These are phyloP conservation scores for Didymella pinodella DNA, from an alignment of 2,329 filamentous ascomycete genomes.

Conservation along the genomic window DNA sequence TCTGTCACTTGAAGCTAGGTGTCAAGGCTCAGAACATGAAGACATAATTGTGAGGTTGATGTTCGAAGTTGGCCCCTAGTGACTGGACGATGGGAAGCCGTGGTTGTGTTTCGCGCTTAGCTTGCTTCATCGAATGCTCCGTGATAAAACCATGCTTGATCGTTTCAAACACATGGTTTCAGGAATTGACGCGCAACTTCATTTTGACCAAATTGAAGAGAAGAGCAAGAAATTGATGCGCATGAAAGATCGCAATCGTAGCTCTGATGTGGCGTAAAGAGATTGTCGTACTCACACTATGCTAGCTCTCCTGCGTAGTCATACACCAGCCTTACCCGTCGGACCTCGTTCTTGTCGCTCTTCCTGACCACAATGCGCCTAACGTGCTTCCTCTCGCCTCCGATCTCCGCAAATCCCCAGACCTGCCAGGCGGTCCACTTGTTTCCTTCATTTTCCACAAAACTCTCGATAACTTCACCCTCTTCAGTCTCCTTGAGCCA, in stretches of 20 bases:
- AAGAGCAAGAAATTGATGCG: background rate
- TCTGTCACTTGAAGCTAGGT: constrained; percentile 11
- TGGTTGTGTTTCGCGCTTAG: constrained; percentile 21
- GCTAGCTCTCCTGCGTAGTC: constrained; percentile 42
- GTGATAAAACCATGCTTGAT: constrained; percentile 12
- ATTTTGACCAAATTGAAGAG: background rate
- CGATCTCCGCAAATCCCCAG: constrained; percentile 46
- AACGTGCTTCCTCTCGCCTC: constrained; percentile 42
- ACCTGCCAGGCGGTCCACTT: constrained; percentile 50
- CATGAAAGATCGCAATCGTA: background rate
- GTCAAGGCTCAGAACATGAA: constrained; percentile 13
- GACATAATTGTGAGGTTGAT: constrained; percentile 16
- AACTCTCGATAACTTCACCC: constrained; percentile 47
- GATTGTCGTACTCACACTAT: constrained; percentile 2
- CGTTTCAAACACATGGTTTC: constrained; percentile 19
- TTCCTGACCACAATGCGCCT: constrained; percentile 47
- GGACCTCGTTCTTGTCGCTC: constrained; percentile 40
- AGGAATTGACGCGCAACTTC: constrained; percentile 11
- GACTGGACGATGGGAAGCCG: constrained; percentile 3
- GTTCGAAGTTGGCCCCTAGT: constrained; percentile 13
- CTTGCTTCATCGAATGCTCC: constrained; percentile 12
- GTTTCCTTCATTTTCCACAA: constrained; percentile 43
- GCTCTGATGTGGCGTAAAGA: background rate
- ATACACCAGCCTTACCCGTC: constrained; percentile 46
- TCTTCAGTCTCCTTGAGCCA: constrained; percentile 43